phyloP scores from a whole-genome alignment of 768 basidiomycete genomes.

The Artomyces pyxidatus region DNA sequence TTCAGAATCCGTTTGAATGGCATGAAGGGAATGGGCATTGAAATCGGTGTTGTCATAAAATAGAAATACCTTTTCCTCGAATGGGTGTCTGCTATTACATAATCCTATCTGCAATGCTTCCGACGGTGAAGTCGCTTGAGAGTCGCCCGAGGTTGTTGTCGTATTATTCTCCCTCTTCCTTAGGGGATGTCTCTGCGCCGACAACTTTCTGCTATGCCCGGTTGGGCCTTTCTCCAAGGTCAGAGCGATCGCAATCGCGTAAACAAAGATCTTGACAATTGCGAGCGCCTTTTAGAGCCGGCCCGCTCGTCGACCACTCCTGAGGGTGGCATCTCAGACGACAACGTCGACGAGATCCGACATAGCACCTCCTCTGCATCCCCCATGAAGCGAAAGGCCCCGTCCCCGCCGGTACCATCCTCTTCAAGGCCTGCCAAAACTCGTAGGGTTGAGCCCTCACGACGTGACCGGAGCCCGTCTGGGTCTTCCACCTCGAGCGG shows the following conservation, averaged over 20 bases:
- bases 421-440: neutral
- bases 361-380: neutral
- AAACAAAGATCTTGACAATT: too few relatives aligned
- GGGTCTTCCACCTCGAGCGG: neutral
- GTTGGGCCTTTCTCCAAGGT: neutral
- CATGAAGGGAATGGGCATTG: neutral
- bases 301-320: too few relatives aligned
- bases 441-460: neutral
- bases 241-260: too few relatives aligned
- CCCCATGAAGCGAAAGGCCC: neutral
- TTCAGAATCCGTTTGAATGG: slow-evolving; percentile 15
- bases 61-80: too few relatives aligned
- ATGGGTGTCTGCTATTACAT: too few relatives aligned
- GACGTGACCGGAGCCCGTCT: neutral
- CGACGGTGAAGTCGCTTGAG: neutral
- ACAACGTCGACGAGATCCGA: neutral
- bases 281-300: too few relatives aligned
- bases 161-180: too few relatives aligned
- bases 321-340: too few relatives aligned
- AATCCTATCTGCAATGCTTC: too few relatives aligned
- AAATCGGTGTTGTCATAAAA: too few relatives aligned
- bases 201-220: neutral
- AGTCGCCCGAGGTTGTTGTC: too few relatives aligned
- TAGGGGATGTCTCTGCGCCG: neutral
- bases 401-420: neutral